Conservation (phyloP, 352 stramenopile species). For the Phytophthora tentaculata region DNA sequence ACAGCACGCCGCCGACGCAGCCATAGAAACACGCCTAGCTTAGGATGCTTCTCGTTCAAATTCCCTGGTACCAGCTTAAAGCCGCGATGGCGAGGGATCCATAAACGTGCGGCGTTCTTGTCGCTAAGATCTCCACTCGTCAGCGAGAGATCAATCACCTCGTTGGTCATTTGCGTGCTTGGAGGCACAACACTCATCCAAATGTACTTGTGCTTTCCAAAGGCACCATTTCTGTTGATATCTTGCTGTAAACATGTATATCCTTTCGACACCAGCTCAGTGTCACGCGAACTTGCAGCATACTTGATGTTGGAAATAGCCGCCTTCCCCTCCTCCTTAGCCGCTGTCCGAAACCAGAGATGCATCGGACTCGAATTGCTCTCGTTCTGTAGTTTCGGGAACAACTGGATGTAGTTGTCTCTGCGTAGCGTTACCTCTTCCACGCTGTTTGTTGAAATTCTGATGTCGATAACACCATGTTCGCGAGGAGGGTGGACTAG, state of each 20-base stretch:
- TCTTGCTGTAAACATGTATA: constrained; percentile 83
- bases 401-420: constrained; percentile 67
- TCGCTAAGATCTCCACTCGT: constrained; percentile 72
- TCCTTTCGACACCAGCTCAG: constrained; percentile 73
- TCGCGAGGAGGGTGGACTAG: constrained; percentile 61
- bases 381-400: constrained; percentile 63
- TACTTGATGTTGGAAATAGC: constrained; percentile 77
- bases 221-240: constrained; percentile 61
- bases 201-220: constrained; percentile 82
- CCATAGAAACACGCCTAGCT: constrained; percentile 73
- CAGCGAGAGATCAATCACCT: constrained; percentile 72
- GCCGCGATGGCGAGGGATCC: constrained; percentile 69
- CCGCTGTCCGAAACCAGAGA: constrained; percentile 66
- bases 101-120: constrained; percentile 66
- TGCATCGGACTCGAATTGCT: constrained; percentile 45
- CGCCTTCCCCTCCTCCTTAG: constrained; percentile 66
- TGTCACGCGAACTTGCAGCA: constrained; percentile 62
- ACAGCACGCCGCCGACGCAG: constrained; percentile 47
- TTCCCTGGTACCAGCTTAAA: constrained; percentile 79
- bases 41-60: constrained; percentile 69
- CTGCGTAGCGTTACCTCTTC: constrained; percentile 63
- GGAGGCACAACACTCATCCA: constrained; percentile 68
- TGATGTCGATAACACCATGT: constrained; percentile 64
- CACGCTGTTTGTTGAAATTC: constrained; percentile 61
- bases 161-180: constrained; percentile 53